Base-by-base conservation (phyloP, 2,329 filamentous ascomycete species). In the Chlorencoelia australis region DNA sequence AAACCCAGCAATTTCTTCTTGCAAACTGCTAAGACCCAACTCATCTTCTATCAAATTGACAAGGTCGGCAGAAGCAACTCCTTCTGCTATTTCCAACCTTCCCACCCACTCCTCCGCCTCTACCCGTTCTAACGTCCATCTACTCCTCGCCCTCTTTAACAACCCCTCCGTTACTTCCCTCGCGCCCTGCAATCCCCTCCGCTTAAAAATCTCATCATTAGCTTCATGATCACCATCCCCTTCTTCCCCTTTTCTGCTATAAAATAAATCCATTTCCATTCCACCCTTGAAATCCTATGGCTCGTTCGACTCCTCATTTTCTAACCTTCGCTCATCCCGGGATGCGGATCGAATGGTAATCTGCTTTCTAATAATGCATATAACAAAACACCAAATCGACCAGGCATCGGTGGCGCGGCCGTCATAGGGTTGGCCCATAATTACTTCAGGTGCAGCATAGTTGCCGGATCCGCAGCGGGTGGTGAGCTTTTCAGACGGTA, bases 381-480 rank as follows among this genome's bases (percentile, higher is more conserved):
- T 0, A 96, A 71, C 3, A 96, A 65, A 1, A 98, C 91, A 34
- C 91, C 91, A 1, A 96, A 69, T n/a, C 0, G 89, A 93, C 91
- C 91, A 98, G 7, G 86, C 87, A 56, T 98, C 91, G 1, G 83
- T 94, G 2, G 81, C 75, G 24, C 86, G 83, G 20, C 91, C 91
- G 56, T 96, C 88, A 56, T 98, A 98, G 6, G 85, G 77, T 54
- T 94, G 85, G 16, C 89, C 89, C 68, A 98, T 85, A 35, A 98
- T 80, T 30, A 98, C 87, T 58, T 98, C 91, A 0, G 91, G 91
- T 0, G 91, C 89, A 2, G 89, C 89, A 56, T 98, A 98, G 61
- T 98, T 91, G 61, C 96, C 91, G 26, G 84, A 94, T 20, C 91
- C 91, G 58, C 91, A 98, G 7, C 91, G 76, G 2, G 89, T 96